These are phyloP conservation scores for Solanum pennellii DNA, from an alignment of 257 asterid species.

Conservation along the genomic window DNA sequence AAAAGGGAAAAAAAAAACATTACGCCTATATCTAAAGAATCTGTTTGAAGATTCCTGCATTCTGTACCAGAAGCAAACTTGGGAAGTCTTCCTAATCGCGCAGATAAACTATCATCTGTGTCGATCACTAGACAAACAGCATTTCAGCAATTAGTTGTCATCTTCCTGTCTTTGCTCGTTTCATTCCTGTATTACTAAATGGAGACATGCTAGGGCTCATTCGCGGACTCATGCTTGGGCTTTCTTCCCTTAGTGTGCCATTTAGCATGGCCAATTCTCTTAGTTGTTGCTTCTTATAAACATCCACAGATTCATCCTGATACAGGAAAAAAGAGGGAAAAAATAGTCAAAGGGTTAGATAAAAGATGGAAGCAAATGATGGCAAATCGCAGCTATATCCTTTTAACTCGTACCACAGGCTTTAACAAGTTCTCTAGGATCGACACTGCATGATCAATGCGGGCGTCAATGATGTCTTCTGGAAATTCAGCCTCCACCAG, in stretches of 20 bases:
- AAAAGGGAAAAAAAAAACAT: too few species aligned
- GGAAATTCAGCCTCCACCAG: slow-evolving; percentile 75
- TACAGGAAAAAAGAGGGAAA: neutral
- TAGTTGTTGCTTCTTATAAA: slow-evolving; percentile 62
- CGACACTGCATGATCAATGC: slow-evolving; percentile 55
- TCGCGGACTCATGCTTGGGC: slow-evolving; percentile 74
- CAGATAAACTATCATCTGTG: neutral
- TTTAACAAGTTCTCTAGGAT: slow-evolving; percentile 59
- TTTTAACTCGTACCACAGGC: slow-evolving; percentile 50
- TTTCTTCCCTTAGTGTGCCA: slow-evolving; percentile 64
- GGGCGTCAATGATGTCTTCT: slow-evolving; percentile 52
- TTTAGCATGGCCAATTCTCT: slow-evolving; percentile 71
- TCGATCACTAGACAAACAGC: neutral
- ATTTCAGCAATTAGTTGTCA: slow-evolving; percentile 6
- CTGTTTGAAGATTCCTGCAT: neutral
- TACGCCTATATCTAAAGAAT: neutral
- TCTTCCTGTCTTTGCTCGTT: slow-evolving; percentile 67
- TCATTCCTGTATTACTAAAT: slow-evolving; percentile 51
- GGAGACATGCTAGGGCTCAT: slow-evolving; percentile 88
- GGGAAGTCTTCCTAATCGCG: neutral
- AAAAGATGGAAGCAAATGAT: neutral
- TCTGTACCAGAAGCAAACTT: neutral
- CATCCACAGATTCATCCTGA: slow-evolving; percentile 65
- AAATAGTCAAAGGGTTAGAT: neutral
- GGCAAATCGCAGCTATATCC: neutral